These are phyloP conservation scores for Dioscorea alata DNA, from an alignment of 106 monocot species.

Conservation along the genomic window DNA sequence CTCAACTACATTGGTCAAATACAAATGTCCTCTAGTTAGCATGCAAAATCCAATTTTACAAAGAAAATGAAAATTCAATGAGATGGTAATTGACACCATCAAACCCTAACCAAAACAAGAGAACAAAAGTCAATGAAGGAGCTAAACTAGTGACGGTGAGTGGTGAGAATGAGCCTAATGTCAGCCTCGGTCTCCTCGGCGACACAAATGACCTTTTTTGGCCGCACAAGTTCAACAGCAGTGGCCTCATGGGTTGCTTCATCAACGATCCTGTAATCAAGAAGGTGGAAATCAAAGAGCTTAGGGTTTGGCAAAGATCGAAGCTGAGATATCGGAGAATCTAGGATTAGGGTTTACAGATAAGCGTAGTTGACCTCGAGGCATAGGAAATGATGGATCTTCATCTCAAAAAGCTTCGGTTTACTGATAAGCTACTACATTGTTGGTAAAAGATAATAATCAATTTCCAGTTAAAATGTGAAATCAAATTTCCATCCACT, in stretches of 20 bases:
- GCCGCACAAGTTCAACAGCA: slow-evolving; percentile 89
- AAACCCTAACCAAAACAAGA: too few species aligned
- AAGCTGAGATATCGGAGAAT: neutral
- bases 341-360: slow-evolving; percentile 29
- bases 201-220: slow-evolving; percentile 61
- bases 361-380: slow-evolving; percentile 90
- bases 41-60: too few species aligned
- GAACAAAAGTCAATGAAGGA: neutral
- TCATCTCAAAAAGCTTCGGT: too few species aligned
- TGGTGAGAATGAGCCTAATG: slow-evolving; percentile 80
- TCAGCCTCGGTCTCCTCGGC: slow-evolving; percentile 57
- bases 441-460: too few species aligned
- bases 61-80: too few species aligned
- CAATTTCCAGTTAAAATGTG: too few species aligned
- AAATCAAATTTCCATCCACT: too few species aligned
- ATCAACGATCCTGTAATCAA: slow-evolving; percentile 53
- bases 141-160: slow-evolving; percentile 84
- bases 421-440: too few species aligned
- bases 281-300: neutral
- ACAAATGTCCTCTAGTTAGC: too few species aligned
- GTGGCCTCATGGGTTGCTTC: slow-evolving; percentile 72
- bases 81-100: too few species aligned
- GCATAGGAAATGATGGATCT: slow-evolving; percentile 76
- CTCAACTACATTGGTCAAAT: slow-evolving; percentile 44
- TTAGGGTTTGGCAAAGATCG: neutral